Evolutionary conservation across 495 filamentous ascomycete genomes (phyloP).

Genomic region (Pyrenula massariospora): DNA sequence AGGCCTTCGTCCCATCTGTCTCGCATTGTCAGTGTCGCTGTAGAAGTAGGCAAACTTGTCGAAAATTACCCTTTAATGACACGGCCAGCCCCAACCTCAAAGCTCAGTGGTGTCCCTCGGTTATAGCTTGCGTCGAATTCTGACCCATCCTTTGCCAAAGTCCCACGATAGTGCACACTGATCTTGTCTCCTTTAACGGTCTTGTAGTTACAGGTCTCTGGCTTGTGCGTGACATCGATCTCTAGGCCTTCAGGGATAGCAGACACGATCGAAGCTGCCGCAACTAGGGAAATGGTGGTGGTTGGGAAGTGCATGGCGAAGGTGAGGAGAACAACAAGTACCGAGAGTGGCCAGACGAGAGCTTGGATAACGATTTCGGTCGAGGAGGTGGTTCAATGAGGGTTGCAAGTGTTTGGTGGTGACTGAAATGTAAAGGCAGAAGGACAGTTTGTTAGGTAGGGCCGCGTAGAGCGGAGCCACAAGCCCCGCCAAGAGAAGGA

Average conservation of each 20-base stretch:
- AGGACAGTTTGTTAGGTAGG: too few species aligned
- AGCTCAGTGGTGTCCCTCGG: constrained; percentile 61
- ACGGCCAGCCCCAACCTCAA: constrained; percentile 64
- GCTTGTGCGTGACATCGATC: constrained; percentile 63
- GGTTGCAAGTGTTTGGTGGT: neutral
- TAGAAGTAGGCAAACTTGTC: neutral
- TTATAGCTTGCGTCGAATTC: constrained; percentile 57
- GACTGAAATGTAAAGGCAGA: neutral
- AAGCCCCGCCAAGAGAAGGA: too few species aligned
- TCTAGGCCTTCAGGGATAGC: constrained; percentile 25
- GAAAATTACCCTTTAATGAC: constrained; percentile 72
- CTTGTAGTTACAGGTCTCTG: constrained; percentile 57
- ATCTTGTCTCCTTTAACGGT: constrained; percentile 68
- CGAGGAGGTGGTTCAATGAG: neutral
- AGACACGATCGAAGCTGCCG: constrained; percentile 27
- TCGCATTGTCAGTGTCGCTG: neutral
- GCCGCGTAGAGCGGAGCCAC: too few species aligned
- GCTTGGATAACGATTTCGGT: neutral
- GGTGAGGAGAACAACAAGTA: constrained; percentile 1
- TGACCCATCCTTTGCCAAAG: constrained; percentile 40
- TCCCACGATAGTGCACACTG: constrained; percentile 79
- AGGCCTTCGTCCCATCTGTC: constrained; percentile 79
- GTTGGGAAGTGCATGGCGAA: constrained; percentile 43
- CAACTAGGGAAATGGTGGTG: constrained; percentile 37
- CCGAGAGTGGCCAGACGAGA: neutral